Percentiles rank a stretch among this genome's conserved stretches.
These are phyloP conservation scores for Atalantia buxifolia DNA, from an alignment of 345 rosid species.

Conservation along the genomic window DNA sequence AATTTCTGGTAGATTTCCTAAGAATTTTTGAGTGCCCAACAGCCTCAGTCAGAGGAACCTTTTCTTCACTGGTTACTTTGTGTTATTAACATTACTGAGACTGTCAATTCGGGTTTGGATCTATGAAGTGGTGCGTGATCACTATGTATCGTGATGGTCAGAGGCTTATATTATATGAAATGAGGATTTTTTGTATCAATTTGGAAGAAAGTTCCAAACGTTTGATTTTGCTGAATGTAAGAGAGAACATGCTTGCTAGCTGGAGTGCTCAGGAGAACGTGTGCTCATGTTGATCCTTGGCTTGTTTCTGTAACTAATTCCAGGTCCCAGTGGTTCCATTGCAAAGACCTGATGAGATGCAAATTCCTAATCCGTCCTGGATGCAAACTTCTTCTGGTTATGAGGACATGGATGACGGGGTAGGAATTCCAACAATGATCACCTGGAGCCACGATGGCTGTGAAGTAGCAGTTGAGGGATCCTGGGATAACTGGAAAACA, in stretches of 20 bases:
- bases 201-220: neutral
- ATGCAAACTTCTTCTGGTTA: slow-evolving; percentile 44
- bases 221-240: neutral
- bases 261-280: neutral
- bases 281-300: neutral
- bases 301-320: neutral
- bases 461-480: slow-evolving; percentile 87
- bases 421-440: slow-evolving; percentile 89
- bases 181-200: neutral
- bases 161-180: neutral
- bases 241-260: neutral
- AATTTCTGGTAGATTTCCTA: neutral
- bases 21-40: neutral
- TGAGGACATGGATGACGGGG: slow-evolving; percentile 61
- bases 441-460: slow-evolving; percentile 90
- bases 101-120: neutral
- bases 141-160: neutral
- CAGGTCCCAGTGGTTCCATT: slow-evolving; percentile 89
- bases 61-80: neutral
- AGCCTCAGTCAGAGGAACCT: neutral
- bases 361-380: slow-evolving; percentile 59
- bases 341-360: slow-evolving; percentile 88
- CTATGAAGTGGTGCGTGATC: neutral
- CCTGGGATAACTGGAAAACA: slow-evolving; percentile 93
- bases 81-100: neutral